Evolutionary conservation across 495 filamentous ascomycete genomes (phyloP), one percentile per base, ranked within the genome.

Genomic region (Chaetomium fimeti): DNA sequence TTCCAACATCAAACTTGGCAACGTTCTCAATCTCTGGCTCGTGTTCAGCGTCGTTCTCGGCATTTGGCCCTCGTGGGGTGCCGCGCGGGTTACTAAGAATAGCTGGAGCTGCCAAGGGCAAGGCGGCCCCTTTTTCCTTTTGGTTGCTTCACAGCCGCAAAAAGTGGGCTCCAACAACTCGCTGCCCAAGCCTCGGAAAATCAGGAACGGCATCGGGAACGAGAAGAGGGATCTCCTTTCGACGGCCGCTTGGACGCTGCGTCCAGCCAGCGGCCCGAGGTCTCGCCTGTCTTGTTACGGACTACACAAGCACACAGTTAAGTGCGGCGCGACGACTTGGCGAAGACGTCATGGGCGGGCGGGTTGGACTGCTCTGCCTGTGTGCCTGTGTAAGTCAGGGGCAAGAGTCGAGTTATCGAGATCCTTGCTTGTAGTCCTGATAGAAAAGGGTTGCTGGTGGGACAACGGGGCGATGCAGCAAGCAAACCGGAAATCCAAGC

Each of bases 61-160:
- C 54, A 49, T 13, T 51, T 54, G 52, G 54, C 25, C 55, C 27
- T 63, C 52, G 40, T 57, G 61, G 60, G 36, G 60, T 18, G 61
- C 11, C 25, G 52, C 8, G n/a, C 18, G 15, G 11, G 6, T 16
- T 58, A 18, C 62, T 58, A 64, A 64, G 62, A 64, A 64, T 64
- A 64, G 62, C 4, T 5, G 53, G 58, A 64, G 62, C 4, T 5
- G 53, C 29, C 56, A 25, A 42, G 40, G 28, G 22, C 1, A 48
- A 7, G 53, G 53, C 29, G 6, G 22, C 52, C 29, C 52, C 53
- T 28, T 57, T 57, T 38, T 36, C 32, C 20, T 42, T 57, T 49
- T n/a, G 45, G 53, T 16, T 43, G 48, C 36, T 54, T 62, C 67
- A 69, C 67, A 66, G 67, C 67, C 67, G 52, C 64, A 66, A 69